phyloP scores from a whole-genome alignment of 2,329 filamentous ascomycete genomes.

The Trichoderma arundinaceum region DNA sequence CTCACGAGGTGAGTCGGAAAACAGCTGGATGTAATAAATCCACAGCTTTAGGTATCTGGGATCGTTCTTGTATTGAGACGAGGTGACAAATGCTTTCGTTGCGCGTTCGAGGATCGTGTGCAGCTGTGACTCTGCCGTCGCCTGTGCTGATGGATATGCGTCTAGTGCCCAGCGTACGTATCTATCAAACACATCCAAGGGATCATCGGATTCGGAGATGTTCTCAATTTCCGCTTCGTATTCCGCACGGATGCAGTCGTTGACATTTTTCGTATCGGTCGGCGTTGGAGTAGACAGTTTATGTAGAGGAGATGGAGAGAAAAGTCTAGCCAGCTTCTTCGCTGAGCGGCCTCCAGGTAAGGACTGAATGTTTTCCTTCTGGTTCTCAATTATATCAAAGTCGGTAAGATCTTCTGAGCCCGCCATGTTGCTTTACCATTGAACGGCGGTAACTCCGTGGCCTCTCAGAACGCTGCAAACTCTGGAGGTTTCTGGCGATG shows the following conservation, averaged over 20 bases:
- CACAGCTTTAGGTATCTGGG: slow-evolving; percentile 91
- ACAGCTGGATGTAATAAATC: slow-evolving; percentile 92
- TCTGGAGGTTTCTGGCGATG: background rate
- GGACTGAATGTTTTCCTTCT: slow-evolving; percentile 98
- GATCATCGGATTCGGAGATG: slow-evolving; percentile 88
- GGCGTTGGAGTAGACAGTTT: slow-evolving; percentile 68
- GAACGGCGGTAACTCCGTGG: slow-evolving; percentile 28
- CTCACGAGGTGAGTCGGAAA: slow-evolving; percentile 91
- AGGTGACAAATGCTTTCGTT: slow-evolving; percentile 86
- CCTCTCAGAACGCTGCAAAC: background rate
- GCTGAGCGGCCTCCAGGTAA: slow-evolving; percentile 87
- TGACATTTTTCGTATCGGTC: slow-evolving; percentile 74
- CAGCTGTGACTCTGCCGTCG: slow-evolving; percentile 88
- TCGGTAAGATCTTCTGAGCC: slow-evolving; percentile 62
- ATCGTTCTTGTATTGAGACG: slow-evolving; percentile 90
- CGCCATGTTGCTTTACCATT: slow-evolving; percentile 52
- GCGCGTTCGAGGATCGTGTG: slow-evolving; percentile 88
- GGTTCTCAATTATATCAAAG: slow-evolving; percentile 93
- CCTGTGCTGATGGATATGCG: slow-evolving; percentile 91
- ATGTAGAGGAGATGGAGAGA: slow-evolving; percentile 69
- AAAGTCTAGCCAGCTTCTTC: slow-evolving; percentile 82
- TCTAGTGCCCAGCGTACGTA: slow-evolving; percentile 98
- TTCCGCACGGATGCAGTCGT: slow-evolving; percentile 79
- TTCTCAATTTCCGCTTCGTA: slow-evolving; percentile 83
- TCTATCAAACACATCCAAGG: slow-evolving; percentile 91